phyloP scores from a whole-genome alignment of 2,329 filamentous ascomycete species.

The Alternaria ethzedia region DNA sequence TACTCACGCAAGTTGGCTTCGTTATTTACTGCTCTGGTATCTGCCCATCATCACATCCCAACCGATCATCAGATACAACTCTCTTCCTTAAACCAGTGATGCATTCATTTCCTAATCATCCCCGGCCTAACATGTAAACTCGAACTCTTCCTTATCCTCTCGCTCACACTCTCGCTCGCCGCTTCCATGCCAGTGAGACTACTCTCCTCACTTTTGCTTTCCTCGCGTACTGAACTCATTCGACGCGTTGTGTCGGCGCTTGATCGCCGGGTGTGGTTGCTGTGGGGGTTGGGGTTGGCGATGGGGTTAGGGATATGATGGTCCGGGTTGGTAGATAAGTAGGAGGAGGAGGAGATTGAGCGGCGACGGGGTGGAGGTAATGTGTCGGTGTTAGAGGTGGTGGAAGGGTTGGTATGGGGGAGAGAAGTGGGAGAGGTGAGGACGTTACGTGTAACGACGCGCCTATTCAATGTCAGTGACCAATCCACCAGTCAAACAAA shows the following conservation, averaged over 20 bases:
- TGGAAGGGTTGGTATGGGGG: not conserved
- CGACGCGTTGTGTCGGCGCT: not conserved
- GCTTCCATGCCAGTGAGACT: not conserved
- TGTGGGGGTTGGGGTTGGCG: not conserved
- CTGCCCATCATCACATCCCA: no score
- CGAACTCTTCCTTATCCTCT: not conserved
- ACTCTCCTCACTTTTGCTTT: not conserved
- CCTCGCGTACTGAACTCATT: not conserved
- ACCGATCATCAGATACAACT: no score
- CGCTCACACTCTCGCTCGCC: not conserved
- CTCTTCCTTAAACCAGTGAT: no score
- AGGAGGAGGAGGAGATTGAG: not conserved
- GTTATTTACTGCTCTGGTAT: no score
- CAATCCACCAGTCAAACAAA: not conserved
- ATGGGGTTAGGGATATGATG: not conserved
- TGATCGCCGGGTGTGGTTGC: not conserved
- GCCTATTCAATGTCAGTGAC: not conserved
- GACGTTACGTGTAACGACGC: not conserved
- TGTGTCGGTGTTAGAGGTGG: not conserved
- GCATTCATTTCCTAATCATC: not conserved
- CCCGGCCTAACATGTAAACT: not conserved
- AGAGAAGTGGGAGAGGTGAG: not conserved
- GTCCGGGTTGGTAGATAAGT: not conserved
- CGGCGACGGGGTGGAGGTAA: not conserved
- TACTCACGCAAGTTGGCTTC: no score